Percentiles rank a stretch among this genome's conserved stretches.
Evolutionary conservation across 768 basidiomycete species (phyloP).

Genomic region (Paxillus involutus): DNA sequence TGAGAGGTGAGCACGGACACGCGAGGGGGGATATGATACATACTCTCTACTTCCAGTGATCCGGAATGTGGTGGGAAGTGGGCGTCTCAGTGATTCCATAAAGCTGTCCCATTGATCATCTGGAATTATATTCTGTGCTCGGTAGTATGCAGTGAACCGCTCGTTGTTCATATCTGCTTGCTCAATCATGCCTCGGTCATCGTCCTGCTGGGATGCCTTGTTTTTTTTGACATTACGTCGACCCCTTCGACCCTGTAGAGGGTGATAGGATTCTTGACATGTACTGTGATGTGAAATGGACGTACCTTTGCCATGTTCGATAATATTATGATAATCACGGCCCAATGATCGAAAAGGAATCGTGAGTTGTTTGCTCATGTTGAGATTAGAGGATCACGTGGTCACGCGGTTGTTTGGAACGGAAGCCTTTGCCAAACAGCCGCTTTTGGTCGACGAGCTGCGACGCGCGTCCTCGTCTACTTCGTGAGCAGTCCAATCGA

Average conservation of each 20-base stretch:
- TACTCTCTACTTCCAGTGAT: conserved; percentile 88
- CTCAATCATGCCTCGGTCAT: conserved; percentile 53
- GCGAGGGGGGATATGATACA: conserved; percentile 12
- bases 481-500: neutral
- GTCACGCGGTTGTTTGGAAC: conserved; percentile 29
- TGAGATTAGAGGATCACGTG: neutral
- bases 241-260: conserved; percentile 13
- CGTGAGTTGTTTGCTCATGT: neutral
- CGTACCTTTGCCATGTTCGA: conserved; percentile 20
- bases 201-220: conserved; percentile 28
- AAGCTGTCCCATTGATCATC: conserved; percentile 81
- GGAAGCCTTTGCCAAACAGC: conserved; percentile 32
- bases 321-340: neutral
- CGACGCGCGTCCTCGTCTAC: conserved; percentile 31
- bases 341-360: neutral
- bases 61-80: conserved; percentile 92
- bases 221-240: conserved; percentile 14
- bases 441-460: conserved; percentile 20
- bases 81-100: conserved; percentile 59
- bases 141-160: conserved; percentile 67
- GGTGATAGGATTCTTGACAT: neutral
- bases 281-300: neutral
- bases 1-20: neutral
- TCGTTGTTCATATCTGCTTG: conserved; percentile 70
- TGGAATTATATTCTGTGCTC: conserved; percentile 71